A percentile compares a stretch with the other conserved stretches of the same genome.
phyloP scores from a whole-genome alignment of 495 filamentous ascomycete genomes.

The Aspergillus saccharolyticus region DNA sequence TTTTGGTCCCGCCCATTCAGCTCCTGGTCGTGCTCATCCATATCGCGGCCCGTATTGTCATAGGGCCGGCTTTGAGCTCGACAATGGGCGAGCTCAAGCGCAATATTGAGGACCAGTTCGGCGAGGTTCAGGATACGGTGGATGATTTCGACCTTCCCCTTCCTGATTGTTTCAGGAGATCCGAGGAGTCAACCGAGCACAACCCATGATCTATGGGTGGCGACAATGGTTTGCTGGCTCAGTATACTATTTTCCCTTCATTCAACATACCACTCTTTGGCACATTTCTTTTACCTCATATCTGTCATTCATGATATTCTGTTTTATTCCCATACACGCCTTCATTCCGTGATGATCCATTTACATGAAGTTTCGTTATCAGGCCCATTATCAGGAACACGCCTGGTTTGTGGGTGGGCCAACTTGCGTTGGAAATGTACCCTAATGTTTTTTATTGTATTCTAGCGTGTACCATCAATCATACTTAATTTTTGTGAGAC shows the following conservation, averaged over 20 bases:
- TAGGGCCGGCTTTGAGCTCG: constrained; percentile 40
- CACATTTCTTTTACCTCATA: not conserved
- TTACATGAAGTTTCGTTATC: constrained; percentile 12
- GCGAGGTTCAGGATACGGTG: constrained; percentile 19
- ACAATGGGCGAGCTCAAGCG: constrained; percentile 14
- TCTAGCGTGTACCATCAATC: constrained; percentile 21
- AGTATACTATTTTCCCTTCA: not conserved
- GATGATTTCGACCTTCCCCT: constrained; percentile 43
- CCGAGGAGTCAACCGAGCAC: constrained; percentile 23
- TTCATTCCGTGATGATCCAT: constrained; percentile 17
- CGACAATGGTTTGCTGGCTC: constrained; percentile 9
- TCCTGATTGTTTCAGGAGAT: constrained; percentile 25
- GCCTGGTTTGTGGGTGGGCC: constrained; percentile 12
- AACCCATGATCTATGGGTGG: constrained; percentile 32
- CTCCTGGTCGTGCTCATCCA: constrained; percentile 72
- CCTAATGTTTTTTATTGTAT: constrained; percentile 23
- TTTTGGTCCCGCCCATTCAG: constrained; percentile 70
- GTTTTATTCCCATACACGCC: constrained; percentile 3
- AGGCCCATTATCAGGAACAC: constrained; percentile 3
- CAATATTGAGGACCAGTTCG: constrained; percentile 18
- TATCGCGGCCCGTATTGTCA: constrained; percentile 69
- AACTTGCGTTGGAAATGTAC: constrained; percentile 13
- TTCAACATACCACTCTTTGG: not conserved
- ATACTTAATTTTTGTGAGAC: constrained; percentile 2
- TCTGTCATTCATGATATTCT: not conserved